Evolutionary conservation across 352 stramenopile species (phyloP).

Genomic region (Globisporangium megalacanthum): DNA sequence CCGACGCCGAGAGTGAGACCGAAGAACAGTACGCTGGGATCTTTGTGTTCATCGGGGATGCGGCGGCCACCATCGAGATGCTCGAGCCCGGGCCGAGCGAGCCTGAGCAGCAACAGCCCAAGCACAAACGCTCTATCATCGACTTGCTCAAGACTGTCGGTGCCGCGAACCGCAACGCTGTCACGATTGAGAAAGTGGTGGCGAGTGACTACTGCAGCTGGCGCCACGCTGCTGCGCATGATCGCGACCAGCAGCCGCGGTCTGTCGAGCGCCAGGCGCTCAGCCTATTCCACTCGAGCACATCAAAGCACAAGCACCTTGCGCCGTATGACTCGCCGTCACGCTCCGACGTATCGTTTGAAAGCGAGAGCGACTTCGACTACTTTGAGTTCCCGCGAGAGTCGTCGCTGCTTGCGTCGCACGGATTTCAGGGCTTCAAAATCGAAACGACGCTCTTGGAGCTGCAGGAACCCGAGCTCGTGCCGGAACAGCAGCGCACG

Average conservation of each 20-base stretch:
- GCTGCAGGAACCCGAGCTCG: background rate
- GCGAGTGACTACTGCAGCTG: conserved; percentile 25
- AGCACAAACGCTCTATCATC: background rate
- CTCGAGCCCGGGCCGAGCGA: background rate
- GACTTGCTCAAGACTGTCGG: conserved; percentile 1
- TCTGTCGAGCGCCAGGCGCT: background rate
- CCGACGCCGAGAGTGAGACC: background rate
- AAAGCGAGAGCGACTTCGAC: conserved; percentile 3
- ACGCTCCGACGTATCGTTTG: conserved; percentile 1
- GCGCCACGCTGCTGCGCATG: conserved; percentile 2
- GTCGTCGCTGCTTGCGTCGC: background rate
- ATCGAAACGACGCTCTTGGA: conserved; percentile 6
- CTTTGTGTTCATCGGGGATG: conserved; percentile 11
- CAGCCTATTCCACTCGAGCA: background rate
- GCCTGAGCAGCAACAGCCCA: conserved; percentile 1
- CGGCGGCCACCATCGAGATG: background rate
- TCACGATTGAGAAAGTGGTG: conserved; percentile 15
- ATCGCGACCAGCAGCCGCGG: background rate
- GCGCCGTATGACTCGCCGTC: background rate
- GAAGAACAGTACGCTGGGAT: conserved; percentile 12
- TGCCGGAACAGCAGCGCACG: background rate
- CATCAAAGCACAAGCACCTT: background rate
- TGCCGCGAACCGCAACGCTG: background rate
- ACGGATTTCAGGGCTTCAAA: conserved; percentile 8
- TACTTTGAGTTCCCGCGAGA: conserved; percentile 12